phyloP scores from a whole-genome alignment of 2,329 filamentous ascomycete species.

The Trichophyton schoenleinii region DNA sequence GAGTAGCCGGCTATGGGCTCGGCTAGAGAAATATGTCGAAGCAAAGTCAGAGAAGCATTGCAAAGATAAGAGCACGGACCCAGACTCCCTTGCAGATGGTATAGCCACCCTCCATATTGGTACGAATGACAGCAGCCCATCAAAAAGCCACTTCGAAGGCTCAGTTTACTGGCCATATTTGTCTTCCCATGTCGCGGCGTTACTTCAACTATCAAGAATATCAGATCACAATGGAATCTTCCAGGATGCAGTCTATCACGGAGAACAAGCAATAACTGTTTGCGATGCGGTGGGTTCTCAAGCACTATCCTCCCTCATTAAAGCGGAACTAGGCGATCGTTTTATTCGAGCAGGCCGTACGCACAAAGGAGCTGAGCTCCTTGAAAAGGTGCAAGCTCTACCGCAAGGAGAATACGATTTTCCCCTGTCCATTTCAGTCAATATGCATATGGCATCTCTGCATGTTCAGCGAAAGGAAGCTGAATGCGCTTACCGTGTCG shows the following conservation, averaged over 20 bases:
- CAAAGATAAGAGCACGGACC: slow-evolving; percentile 17
- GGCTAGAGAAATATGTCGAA: slow-evolving; percentile 35
- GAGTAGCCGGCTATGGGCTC: slow-evolving; percentile 41
- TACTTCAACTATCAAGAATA: slow-evolving; percentile 61
- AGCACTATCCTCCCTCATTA: slow-evolving; percentile 38
- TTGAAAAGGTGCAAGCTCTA: slow-evolving; percentile 46
- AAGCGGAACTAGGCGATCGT: slow-evolving; percentile 36
- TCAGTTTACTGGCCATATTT: slow-evolving; percentile 72
- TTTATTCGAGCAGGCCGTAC: slow-evolving; percentile 39
- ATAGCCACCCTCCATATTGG: slow-evolving; percentile 30
- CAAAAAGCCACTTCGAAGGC: slow-evolving; percentile 36
- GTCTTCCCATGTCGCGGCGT: slow-evolving; percentile 55
- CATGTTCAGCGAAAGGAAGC: slow-evolving; percentile 32
- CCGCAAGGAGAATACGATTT: slow-evolving; percentile 40
- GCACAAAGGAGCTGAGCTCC: slow-evolving; percentile 42
- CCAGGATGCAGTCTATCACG: slow-evolving; percentile 77
- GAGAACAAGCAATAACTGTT: slow-evolving; percentile 69
- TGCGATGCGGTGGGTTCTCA: slow-evolving; percentile 55
- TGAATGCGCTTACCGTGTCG: slow-evolving; percentile 36
- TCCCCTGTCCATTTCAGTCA: slow-evolving; percentile 39
- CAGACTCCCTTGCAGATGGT: slow-evolving; percentile 28
- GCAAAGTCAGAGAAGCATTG: slow-evolving; percentile 23
- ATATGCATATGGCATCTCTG: slow-evolving; percentile 33
- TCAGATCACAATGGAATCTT: slow-evolving; percentile 78
- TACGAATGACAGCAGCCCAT: slow-evolving; percentile 19